Conservation (phyloP, 345 rosid genomes). For the Camelina hispida region DNA sequence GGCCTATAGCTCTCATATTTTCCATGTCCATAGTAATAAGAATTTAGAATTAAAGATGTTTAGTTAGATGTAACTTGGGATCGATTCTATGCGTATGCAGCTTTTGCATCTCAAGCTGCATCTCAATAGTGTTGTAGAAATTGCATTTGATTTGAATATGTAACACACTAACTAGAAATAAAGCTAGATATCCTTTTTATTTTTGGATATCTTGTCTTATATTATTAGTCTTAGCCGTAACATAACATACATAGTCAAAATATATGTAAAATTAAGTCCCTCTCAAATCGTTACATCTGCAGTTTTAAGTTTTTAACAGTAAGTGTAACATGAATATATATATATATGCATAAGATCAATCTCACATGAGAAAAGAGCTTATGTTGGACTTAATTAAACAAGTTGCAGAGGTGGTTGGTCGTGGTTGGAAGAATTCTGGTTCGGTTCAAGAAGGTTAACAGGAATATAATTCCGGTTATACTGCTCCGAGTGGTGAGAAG, state of each 20-base stretch:
- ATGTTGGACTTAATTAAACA: constrained; percentile 48
- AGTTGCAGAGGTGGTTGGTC: constrained; percentile 77
- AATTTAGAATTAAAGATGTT: background rate
- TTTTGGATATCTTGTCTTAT: background rate
- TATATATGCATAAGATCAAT: constrained; percentile 30
- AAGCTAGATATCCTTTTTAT: background rate
- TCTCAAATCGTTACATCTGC: constrained; percentile 29
- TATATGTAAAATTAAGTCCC: constrained; percentile 32
- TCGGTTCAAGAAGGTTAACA: constrained; percentile 65
- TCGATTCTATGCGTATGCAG: background rate
- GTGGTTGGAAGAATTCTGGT: constrained; percentile 52
- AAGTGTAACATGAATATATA: constrained; percentile 15
- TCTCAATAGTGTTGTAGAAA: background rate
- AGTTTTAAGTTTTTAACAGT: constrained; percentile 7
- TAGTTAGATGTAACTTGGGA: background rate
- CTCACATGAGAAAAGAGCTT: constrained; percentile 37
- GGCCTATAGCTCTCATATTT: constrained; percentile 58
- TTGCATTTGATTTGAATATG: background rate
- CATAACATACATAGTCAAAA: background rate
- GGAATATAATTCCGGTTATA: constrained; percentile 67
- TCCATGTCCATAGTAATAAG: constrained; percentile 43
- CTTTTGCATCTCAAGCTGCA: background rate
- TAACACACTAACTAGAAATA: background rate
- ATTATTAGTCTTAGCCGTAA: background rate
- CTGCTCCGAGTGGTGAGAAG: constrained; percentile 51